Percentiles rank a stretch among this genome's conserved stretches.
Evolutionary conservation across 139 green algal genomes (phyloP).

Genomic region (Coccomyxa sp.): DNA sequence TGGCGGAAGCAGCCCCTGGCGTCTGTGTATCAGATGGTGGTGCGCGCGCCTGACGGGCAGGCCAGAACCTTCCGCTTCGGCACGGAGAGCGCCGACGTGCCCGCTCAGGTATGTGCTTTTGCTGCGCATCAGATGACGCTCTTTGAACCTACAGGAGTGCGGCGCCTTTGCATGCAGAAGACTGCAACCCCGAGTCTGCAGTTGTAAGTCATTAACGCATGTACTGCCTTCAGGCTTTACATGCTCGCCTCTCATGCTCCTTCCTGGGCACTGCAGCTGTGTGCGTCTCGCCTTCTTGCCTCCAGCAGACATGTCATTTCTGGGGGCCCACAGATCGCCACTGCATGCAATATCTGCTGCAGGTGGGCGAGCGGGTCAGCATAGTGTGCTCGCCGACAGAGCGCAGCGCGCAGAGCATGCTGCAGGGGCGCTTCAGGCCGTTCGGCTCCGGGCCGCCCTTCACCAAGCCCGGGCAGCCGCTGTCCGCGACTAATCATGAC

Average conservation of each 20-base stretch:
- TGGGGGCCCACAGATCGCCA: no score
- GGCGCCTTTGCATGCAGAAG: no score
- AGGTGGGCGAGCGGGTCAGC: constrained; percentile 65
- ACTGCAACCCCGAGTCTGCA: no score
- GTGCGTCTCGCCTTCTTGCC: no score
- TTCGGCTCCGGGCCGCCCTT: constrained; percentile 57
- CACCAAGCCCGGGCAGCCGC: constrained; percentile 69
- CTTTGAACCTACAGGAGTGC: no score
- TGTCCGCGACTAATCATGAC: constrained; percentile 77
- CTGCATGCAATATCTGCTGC: background rate
- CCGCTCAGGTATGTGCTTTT: no score
- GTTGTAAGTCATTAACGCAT: no score
- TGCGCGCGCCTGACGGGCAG: constrained; percentile 61
- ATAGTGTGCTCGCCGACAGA: constrained; percentile 61
- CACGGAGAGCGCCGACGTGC: background rate
- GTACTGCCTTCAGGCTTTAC: no score
- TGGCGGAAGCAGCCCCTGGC: constrained; percentile 29
- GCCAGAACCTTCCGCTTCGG: constrained; percentile 72
- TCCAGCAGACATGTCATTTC: no score
- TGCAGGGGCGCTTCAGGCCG: constrained; percentile 6
- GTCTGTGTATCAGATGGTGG: constrained; percentile 76
- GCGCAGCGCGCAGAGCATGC: constrained; percentile 15
- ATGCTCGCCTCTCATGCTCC: no score
- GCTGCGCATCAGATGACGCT: no score
- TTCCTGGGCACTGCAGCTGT: no score